Evolutionary conservation across 306 rosid species (phyloP), one percentile per base, ranked within the genome.

Genomic region (Heteromeles arbutifolia): DNA sequence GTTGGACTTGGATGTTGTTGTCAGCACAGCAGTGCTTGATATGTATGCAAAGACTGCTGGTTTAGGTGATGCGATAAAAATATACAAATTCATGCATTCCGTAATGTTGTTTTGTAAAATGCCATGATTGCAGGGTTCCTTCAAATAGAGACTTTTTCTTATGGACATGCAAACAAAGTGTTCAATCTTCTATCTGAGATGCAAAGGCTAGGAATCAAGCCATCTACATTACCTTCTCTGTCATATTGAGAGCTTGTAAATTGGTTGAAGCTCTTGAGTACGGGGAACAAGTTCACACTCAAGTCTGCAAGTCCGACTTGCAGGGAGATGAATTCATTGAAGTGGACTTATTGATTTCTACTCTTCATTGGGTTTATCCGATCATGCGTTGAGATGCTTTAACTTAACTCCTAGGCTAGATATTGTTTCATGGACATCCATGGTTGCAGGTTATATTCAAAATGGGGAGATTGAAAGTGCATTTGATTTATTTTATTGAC

Each of bases 91-190:
- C 17, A 58, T 76, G 65, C 17, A 77, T 54, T 14, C 67, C 82
- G 25, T n/a, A 89, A 80, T 75, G 84, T 81, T 65, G 76, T 85
- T 18, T 81, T 76, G 68, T 86, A 77, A 66, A 86, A 89, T 73
- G 89, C 85, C 76, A 85, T 89, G 88, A 89, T 86, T 57, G 80
- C 87, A 70, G 84, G 84, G n/a, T 75, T 81, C 67, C 81, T 89
- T 71, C 84, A 79, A 72, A 74, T 57, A n/a, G 70, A 81, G 63
- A 69, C 58, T 4, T 17, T 67, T n/a, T 79, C 65, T 41, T 48
- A 67, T 73, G 77, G 59, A 73, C 75, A 53, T 44, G 85, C 84
- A 12, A 65, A 54, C 11, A 71, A 79, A 77, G 86, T 87, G 11
- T 81, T 89, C 65, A 18, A 73, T 32, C 88, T 86, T 78, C 84